Evolutionary conservation across 768 basidiomycete species (phyloP).

Genomic region (Goffeauzyma gilvescens): DNA sequence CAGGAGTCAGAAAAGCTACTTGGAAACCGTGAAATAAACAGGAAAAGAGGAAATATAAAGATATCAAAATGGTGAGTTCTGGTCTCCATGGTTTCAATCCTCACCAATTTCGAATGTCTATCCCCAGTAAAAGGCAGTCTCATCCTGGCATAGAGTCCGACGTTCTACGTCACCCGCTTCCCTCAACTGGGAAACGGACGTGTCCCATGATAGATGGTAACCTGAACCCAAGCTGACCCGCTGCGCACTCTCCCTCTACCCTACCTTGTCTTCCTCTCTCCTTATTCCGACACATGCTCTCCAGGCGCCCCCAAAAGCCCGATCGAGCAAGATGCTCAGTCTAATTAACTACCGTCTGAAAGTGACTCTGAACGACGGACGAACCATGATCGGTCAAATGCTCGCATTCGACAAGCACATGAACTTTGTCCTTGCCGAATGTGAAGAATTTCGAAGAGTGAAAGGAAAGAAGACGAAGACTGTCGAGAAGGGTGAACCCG

Average conservation of each 20-base stretch:
- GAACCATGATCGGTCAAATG: constrained; percentile 91
- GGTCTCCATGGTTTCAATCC: neutral
- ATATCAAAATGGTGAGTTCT: constrained; percentile 3
- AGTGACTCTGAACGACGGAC: constrained; percentile 82
- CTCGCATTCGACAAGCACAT: constrained; percentile 98
- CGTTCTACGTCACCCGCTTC: too few species aligned
- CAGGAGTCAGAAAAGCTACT: neutral
- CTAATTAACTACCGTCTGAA: constrained; percentile 96
- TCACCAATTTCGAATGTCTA: neutral
- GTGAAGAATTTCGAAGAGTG: constrained; percentile 89
- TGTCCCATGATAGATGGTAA: too few species aligned
- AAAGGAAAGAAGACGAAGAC: constrained; percentile 41
- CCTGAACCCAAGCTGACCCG: too few species aligned
- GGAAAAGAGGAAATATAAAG: neutral
- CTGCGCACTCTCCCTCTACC: too few species aligned
- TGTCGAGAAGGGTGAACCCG: constrained; percentile 44
- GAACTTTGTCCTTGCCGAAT: constrained; percentile 96
- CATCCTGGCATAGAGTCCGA: too few species aligned
- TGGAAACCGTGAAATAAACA: neutral
- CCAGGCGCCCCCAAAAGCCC: constrained; percentile 57
- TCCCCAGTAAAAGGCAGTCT: neutral
- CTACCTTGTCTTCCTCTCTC: neutral
- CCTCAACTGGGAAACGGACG: too few species aligned
- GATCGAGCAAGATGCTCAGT: constrained; percentile 93
- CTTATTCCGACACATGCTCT: neutral